Percentiles rank a stretch among this genome's conserved stretches.
phyloP scores from a whole-genome alignment of 31 red algal genomes.

The Porphyra umbilicalis region DNA sequence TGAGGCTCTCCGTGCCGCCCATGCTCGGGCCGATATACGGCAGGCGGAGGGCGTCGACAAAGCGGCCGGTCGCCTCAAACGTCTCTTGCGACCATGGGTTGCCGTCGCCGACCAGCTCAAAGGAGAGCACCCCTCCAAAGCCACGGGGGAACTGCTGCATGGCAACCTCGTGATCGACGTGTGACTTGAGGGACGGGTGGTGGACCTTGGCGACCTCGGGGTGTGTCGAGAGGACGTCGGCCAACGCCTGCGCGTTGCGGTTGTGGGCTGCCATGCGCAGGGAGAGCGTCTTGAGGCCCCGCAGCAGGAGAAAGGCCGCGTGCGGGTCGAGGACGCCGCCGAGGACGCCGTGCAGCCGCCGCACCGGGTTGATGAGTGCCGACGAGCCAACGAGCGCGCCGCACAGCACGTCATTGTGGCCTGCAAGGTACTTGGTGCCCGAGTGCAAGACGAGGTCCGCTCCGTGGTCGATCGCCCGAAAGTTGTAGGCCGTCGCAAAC shows the following conservation, averaged over 20 bases:
- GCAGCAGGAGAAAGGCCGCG: conserved; percentile 70
- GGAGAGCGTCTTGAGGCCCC: conserved; percentile 89
- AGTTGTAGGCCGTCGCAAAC: conserved; percentile 93
- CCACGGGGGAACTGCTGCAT: conserved; percentile 33
- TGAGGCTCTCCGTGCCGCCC: conserved; percentile 84
- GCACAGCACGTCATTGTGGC: conserved; percentile 90
- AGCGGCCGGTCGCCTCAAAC: conserved; percentile 66
- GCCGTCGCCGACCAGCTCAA: conserved; percentile 71
- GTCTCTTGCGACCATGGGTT: conserved; percentile 57
- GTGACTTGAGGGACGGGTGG: conserved; percentile 61
- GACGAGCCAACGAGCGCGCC: conserved; percentile 80
- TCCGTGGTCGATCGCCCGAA: conserved; percentile 59
- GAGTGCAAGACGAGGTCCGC: conserved; percentile 96
- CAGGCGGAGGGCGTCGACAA: conserved; percentile 85
- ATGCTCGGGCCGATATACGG: conserved; percentile 93
- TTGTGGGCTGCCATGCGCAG: conserved; percentile 93
- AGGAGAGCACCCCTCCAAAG: conserved; percentile 97
- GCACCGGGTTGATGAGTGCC: conserved; percentile 70
- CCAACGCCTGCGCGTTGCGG: conserved; percentile 65
- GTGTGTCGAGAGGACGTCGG: conserved; percentile 48
- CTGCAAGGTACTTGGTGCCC: conserved; percentile 95
- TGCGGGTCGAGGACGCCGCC: conserved; percentile 97
- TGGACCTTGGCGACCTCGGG: conserved; percentile 66
- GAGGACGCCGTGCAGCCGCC: conserved; percentile 76
- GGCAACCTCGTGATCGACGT: conserved; percentile 62